Evolutionary conservation across 495 filamentous ascomycete genomes (phyloP), one percentile per base, ranked within the genome.

Genomic region (Xylaria sp.): DNA sequence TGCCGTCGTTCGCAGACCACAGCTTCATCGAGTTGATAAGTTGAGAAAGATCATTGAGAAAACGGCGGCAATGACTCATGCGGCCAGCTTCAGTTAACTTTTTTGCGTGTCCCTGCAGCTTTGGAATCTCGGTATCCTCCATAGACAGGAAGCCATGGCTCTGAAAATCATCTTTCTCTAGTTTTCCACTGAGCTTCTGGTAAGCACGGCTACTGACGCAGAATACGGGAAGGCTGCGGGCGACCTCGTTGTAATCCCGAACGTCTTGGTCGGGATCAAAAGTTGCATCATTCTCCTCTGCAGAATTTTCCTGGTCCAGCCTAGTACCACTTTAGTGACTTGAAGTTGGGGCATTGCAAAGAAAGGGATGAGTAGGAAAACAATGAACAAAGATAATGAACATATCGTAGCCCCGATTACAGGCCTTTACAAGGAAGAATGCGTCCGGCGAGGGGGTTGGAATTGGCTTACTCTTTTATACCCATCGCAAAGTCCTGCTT

Each of bases 171-270:
- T 80, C 79, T 29, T 75, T 76, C 37, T 79, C 74, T 7, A 91
- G 72, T 5, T 87, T 85, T 19, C 88, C 88, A 46, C 80, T 80
- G 17, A 92, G 76, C 59, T 89, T 88, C 70, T 91, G 88, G 61
- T 90, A 92, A 0, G 85, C 90, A 31, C 86, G 79, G 57, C 85
- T 86, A 59, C 85, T 88, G 11, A 90, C 88, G 70, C 89, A 92
- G 73, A 91, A 93, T 1, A 92, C 88, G 0, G 88, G 87, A 7
- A 92, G 80, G 5, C 79, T 81, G 7, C 77, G 79, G 0, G 89
- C 88, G 15, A 91, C 82, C 48, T 87, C 80, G 3, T 88, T 83
- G 53, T 92, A 92, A 72, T 92, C 88, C 12, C 88, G 78, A 31
- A 81, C 41, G 31, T 90, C 87, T 31, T 80, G 72, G 2, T 88